Percentiles rank a stretch among this genome's conserved stretches.
Conservation (phyloP, 257 asterid species). For the Primulina tabacum region DNA sequence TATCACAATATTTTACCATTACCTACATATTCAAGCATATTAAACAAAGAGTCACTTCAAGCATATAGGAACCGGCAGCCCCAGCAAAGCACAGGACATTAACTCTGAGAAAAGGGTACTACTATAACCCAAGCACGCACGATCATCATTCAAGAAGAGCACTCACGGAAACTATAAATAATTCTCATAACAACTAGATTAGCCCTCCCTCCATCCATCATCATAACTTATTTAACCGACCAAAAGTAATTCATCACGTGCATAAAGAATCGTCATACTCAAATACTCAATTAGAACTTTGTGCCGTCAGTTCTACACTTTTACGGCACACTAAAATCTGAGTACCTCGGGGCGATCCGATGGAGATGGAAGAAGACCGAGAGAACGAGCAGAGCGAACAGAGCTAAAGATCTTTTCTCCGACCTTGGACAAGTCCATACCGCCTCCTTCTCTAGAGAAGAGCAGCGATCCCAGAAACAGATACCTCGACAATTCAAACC, state of each 20-base stretch:
- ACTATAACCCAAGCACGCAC: neutral
- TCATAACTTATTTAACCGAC: neutral
- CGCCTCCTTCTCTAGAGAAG: constrained; percentile 74
- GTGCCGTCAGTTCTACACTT: no score
- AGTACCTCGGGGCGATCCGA: constrained; percentile 88
- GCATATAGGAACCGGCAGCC: no score
- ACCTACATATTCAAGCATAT: constrained; percentile 4
- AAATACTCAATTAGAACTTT: neutral
- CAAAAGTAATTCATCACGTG: neutral
- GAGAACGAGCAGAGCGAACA: constrained; percentile 96
- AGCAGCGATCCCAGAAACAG: constrained; percentile 92
- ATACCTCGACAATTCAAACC: constrained; percentile 83
- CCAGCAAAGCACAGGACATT: neutral
- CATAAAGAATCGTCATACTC: neutral
- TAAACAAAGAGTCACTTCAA: no score
- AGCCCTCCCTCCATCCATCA: neutral
- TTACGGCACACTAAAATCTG: neutral
- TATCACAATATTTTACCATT: neutral
- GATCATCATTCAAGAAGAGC: constrained; percentile 2
- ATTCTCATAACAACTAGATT: neutral
- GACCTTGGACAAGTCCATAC: constrained; percentile 95
- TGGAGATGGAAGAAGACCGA: constrained; percentile 73
- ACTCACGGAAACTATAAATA: neutral
- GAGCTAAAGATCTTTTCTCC: constrained; percentile 98
- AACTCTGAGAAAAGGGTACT: neutral